Evolutionary conservation across 345 rosid genomes (phyloP).

Genomic region (Camelina neglecta): DNA sequence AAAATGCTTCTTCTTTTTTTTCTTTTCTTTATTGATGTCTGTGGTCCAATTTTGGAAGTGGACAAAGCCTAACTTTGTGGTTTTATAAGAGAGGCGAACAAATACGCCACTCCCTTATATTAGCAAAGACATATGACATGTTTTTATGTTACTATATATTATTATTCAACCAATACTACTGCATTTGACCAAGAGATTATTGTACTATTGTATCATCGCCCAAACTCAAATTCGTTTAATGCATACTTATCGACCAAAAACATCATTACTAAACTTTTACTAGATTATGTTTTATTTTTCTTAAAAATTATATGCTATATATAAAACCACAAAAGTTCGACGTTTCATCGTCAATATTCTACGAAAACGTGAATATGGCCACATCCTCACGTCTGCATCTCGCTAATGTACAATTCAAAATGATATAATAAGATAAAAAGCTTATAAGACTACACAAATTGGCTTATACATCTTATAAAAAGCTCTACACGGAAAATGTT

Average conservation of each 20-base stretch:
- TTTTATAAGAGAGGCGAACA: constrained; percentile 29
- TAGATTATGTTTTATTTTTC: not conserved
- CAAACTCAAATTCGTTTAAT: not conserved
- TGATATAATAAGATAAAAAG: constrained; percentile 9
- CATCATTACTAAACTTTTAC: not conserved
- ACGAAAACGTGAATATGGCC: constrained; percentile 6
- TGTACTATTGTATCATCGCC: not conserved
- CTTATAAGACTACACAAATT: constrained; percentile 4
- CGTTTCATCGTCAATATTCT: not conserved
- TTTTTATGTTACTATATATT: not conserved
- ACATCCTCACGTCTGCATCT: constrained; percentile 14
- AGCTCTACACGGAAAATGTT: not conserved
- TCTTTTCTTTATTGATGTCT: constrained; percentile 18
- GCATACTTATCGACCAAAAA: not conserved
- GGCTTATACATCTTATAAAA: not conserved
- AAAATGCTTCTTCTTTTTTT: constrained; percentile 30
- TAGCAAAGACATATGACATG: constrained; percentile 17
- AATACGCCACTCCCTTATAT: constrained; percentile 19
- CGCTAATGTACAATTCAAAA: constrained; percentile 10
- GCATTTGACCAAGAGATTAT: not conserved
- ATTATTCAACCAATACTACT: not conserved
- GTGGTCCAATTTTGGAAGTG: constrained; percentile 43
- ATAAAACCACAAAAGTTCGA: not conserved
- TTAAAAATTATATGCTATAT: not conserved
- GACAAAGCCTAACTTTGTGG: constrained; percentile 46